Evolutionary conservation across 805 yeast species (phyloP).

Genomic region (Schizosaccharomyces lindneri): DNA sequence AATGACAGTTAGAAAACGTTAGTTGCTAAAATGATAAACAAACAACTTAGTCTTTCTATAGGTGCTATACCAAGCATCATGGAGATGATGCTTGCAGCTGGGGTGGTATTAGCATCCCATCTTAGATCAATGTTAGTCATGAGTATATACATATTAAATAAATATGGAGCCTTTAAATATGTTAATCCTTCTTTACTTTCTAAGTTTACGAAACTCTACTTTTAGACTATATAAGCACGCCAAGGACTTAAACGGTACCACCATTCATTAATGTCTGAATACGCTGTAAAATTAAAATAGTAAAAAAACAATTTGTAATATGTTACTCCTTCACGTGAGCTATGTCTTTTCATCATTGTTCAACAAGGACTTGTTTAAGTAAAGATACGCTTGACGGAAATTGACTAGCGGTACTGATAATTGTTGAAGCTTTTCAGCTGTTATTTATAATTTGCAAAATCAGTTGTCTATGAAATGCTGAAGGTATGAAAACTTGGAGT

Average conservation of each 20-base stretch:
- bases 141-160: neutral
- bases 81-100: constrained; percentile 24
- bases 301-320: neutral
- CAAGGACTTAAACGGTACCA: neutral
- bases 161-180: too few species aligned
- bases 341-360: neutral
- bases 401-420: too few species aligned
- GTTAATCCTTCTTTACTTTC: too few species aligned
- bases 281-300: neutral
- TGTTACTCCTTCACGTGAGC: neutral
- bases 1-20: constrained; percentile 36
- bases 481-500: neutral
- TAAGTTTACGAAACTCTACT: too few species aligned
- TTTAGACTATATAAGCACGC: neutral
- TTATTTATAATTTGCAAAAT: neutral
- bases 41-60: constrained; percentile 40
- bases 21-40: constrained; percentile 46
- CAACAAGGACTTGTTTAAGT: neutral
- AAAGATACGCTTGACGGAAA: neutral
- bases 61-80: constrained; percentile 35
- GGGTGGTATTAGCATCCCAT: constrained; percentile 24
- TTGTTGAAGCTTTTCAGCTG: neutral
- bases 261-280: neutral
- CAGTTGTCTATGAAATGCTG: neutral
- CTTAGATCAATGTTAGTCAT: neutral